Evolutionary conservation across 257 asterid species (phyloP).

Genomic region (Fraxinus americana): DNA sequence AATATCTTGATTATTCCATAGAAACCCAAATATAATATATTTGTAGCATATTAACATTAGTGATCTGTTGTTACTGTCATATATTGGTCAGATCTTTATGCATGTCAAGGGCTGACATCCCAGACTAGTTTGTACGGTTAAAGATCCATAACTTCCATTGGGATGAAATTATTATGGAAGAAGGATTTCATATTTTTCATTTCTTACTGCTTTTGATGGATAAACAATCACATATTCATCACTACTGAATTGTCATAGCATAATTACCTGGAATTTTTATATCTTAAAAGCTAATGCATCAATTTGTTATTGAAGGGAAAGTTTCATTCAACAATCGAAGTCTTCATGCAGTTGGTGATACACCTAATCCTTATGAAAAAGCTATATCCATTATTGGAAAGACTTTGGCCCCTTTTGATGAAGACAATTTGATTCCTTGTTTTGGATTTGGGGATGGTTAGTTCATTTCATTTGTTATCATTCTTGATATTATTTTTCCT

Average conservation of each 20-base stretch:
- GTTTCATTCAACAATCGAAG: slow-evolving; percentile 68
- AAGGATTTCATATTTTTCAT: neutral
- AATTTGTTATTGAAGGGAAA: slow-evolving; percentile 56
- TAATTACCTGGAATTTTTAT: slow-evolving; percentile 7
- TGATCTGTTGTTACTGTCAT: neutral
- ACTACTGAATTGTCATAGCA: neutral
- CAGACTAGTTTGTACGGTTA: neutral
- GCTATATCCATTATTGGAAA: slow-evolving; percentile 83
- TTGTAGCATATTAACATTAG: neutral
- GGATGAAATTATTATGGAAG: neutral
- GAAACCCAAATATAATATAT: neutral
- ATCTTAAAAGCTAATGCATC: slow-evolving; percentile 33
- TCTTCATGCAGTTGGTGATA: slow-evolving; percentile 63
- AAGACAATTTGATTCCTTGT: slow-evolving; percentile 85
- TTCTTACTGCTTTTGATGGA: neutral
- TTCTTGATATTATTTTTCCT: slow-evolving; percentile 1
- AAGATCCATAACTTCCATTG: slow-evolving; percentile 4
- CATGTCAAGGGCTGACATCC: neutral
- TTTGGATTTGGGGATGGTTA: slow-evolving; percentile 91
- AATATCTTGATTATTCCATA: neutral
- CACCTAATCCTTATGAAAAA: slow-evolving; percentile 76
- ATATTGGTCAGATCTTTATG: neutral
- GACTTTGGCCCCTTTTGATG: slow-evolving; percentile 84
- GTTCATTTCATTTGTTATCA: slow-evolving; percentile 21
- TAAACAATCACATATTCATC: neutral